Conservation (phyloP, 164 flowering plant genomes). For the Saururus chinensis region DNA sequence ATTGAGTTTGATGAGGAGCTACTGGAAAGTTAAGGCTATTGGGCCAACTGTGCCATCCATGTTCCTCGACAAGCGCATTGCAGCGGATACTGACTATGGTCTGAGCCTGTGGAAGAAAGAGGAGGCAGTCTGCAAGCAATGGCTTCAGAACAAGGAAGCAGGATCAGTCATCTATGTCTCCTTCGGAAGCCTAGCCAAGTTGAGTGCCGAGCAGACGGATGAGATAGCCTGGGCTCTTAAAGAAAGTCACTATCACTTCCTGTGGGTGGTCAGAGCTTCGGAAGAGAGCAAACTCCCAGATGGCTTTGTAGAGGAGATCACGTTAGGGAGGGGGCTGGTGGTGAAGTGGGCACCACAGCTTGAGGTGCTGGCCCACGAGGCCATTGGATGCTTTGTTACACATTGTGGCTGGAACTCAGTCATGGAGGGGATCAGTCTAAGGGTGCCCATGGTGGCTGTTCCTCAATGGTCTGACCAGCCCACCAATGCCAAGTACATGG, state of each 20-base stretch:
- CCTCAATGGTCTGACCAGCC: slow-evolving; percentile 29
- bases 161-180: slow-evolving; percentile 20
- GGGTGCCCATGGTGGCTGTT: slow-evolving; percentile 25
- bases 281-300: slow-evolving; percentile 7
- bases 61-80: slow-evolving; percentile 15
- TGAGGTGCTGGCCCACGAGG: slow-evolving; percentile 6
- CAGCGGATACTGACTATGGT: slow-evolving; percentile 15
- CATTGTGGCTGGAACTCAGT: slow-evolving; percentile 30
- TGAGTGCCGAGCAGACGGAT: slow-evolving; percentile 13
- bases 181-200: slow-evolving; percentile 14
- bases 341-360: slow-evolving; percentile 25
- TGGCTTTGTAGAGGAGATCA: neutral
- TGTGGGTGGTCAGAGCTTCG: slow-evolving; percentile 19
- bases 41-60: slow-evolving; percentile 29
- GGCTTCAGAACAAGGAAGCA: slow-evolving; percentile 14
- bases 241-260: slow-evolving; percentile 7
- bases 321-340: slow-evolving; percentile 12
- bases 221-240: slow-evolving; percentile 18
- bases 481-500: slow-evolving; percentile 23
- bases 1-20: slow-evolving; percentile 10
- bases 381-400: slow-evolving; percentile 5
- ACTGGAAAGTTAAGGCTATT: slow-evolving; percentile 12
- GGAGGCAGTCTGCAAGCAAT: slow-evolving; percentile 3
- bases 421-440: slow-evolving; percentile 22
- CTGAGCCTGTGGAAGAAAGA: slow-evolving; percentile 10